These are phyloP conservation scores for Grosmannia clavigera DNA, from an alignment of 2,329 filamentous ascomycete genomes.

Conservation along the genomic window DNA sequence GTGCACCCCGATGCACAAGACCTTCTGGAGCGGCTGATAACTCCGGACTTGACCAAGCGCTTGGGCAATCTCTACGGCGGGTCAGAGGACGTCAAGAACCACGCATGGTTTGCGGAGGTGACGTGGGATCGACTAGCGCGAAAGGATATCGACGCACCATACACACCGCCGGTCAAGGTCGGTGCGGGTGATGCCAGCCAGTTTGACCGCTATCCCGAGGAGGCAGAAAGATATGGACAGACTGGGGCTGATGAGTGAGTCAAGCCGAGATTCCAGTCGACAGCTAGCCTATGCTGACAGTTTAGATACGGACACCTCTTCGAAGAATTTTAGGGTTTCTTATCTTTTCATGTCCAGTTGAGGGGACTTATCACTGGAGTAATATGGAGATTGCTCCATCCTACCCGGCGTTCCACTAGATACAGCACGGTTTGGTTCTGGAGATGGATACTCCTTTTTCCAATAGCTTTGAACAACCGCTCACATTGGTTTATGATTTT, in stretches of 20 bases:
- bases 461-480: background rate
- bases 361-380: background rate
- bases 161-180: conserved; percentile 88
- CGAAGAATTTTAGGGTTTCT: conserved; percentile 48
- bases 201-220: conserved; percentile 96
- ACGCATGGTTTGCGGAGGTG: conserved; percentile 93
- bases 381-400: background rate
- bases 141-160: conserved; percentile 97
- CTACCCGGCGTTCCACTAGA: background rate
- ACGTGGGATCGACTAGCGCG: conserved; percentile 90
- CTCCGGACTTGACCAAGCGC: conserved; percentile 85
- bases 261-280: background rate
- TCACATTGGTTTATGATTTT: background rate
- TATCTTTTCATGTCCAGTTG: background rate
- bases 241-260: conserved; percentile 77
- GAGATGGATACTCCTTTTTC: background rate
- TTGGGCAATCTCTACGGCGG: conserved; percentile 89
- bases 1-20: conserved; percentile 91
- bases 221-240: conserved; percentile 81
- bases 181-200: conserved; percentile 92
- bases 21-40: conserved; percentile 84
- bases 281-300: background rate
- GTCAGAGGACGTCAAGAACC: conserved; percentile 83
- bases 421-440: background rate
- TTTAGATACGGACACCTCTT: conserved; percentile 61